Evolutionary conservation across 2,329 filamentous ascomycete species (phyloP).

Genomic region (Colletotrichum lupini): DNA sequence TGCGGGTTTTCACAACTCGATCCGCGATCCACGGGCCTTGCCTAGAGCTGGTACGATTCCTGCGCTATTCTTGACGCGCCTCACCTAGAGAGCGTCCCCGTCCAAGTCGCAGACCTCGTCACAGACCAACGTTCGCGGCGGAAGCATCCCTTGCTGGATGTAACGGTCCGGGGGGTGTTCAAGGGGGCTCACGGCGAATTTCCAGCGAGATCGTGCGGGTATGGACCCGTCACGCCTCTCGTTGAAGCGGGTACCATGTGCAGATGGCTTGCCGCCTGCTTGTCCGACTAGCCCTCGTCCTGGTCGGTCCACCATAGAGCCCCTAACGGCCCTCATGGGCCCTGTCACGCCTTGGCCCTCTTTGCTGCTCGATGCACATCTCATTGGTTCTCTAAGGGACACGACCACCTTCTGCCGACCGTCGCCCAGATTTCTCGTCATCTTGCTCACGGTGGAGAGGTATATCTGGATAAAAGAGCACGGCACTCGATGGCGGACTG

Average conservation of each 20-base stretch:
- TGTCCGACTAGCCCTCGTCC: conserved; percentile 28
- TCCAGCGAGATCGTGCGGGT: conserved; percentile 35
- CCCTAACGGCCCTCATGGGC: conserved; percentile 18
- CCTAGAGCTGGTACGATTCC: conserved; percentile 7
- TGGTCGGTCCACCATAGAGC: conserved; percentile 27
- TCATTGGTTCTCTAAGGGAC: conserved; percentile 25
- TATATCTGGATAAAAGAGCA: conserved; percentile 8
- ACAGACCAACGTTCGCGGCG: conserved; percentile 29
- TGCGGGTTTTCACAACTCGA: background rate
- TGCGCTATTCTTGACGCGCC: conserved; percentile 29
- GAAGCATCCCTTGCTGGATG: conserved; percentile 34
- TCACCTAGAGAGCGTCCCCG: conserved; percentile 17
- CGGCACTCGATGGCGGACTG: conserved; percentile 30
- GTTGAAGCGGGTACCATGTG: conserved; percentile 28
- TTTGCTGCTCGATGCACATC: conserved; percentile 15
- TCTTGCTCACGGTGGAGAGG: conserved; percentile 21
- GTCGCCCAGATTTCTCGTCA: conserved; percentile 31
- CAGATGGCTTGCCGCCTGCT: conserved; percentile 33
- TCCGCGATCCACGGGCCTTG: conserved; percentile 1
- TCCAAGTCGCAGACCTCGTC: conserved; percentile 31
- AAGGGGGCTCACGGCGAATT: conserved; percentile 36
- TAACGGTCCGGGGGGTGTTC: conserved; percentile 29
- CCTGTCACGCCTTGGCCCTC: conserved; percentile 28
- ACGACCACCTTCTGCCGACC: conserved; percentile 24
- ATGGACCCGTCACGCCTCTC: conserved; percentile 24